Conservation (phyloP, 306 rosid species). For the Cucurbita moschata region DNA sequence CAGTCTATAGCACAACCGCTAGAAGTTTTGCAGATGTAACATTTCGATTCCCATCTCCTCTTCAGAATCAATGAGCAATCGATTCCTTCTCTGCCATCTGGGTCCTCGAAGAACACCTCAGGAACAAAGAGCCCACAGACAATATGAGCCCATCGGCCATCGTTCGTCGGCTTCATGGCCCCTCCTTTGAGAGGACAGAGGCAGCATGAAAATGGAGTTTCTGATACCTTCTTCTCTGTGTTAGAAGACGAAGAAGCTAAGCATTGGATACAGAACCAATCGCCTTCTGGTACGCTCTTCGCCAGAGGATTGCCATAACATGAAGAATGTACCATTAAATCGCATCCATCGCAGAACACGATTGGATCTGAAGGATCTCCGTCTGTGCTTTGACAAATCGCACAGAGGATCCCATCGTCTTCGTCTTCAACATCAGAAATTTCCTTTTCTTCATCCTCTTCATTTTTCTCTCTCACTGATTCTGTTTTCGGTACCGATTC, state of each 20-base stretch:
- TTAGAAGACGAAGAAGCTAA: not conserved
- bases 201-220: constrained; percentile 13
- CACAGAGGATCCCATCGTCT: constrained; percentile 52
- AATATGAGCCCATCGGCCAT: constrained; percentile 54
- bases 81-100: constrained; percentile 64
- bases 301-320: constrained; percentile 66
- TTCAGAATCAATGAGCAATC: constrained; percentile 54
- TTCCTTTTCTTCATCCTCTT: not conserved
- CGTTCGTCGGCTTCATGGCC: constrained; percentile 43
- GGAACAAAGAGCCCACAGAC: constrained; percentile 64
- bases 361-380: constrained; percentile 67
- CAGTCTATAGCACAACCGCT: constrained; percentile 56
- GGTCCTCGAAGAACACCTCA: constrained; percentile 61
- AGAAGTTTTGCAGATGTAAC: constrained; percentile 34
- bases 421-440: constrained; percentile 11
- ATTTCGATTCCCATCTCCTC: constrained; percentile 41
- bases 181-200: constrained; percentile 52
- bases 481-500: not conserved
- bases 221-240: not conserved
- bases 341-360: constrained; percentile 77
- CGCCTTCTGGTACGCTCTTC: constrained; percentile 41
- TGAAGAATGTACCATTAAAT: constrained; percentile 72
- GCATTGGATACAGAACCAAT: constrained; percentile 69
- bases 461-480: not conserved
- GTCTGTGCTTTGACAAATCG: constrained; percentile 69